Evolutionary conservation across 164 flowering plant species (phyloP).

Genomic region (Platanus orientalis): DNA sequence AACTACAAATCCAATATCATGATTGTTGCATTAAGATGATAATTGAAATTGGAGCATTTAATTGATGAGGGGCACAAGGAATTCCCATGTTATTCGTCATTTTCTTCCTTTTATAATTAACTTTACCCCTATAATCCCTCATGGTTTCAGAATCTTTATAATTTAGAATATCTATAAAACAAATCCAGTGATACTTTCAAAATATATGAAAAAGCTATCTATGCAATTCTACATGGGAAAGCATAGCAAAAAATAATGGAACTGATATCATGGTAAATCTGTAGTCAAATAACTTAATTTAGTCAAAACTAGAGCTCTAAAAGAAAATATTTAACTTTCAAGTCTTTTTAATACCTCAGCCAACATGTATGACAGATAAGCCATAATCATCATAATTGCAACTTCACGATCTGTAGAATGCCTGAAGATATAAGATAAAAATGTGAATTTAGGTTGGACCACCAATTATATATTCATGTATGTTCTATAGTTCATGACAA

Average conservation of each 20-base stretch:
- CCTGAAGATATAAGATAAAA: constrained; percentile 24
- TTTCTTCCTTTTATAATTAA: too few relatives aligned
- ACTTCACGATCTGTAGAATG: constrained; percentile 70
- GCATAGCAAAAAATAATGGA: not conserved
- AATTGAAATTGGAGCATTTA: not conserved
- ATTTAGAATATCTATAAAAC: not conserved
- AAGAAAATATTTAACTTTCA: not conserved
- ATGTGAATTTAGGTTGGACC: too few relatives aligned
- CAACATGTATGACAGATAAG: constrained; percentile 58
- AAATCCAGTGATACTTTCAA: not conserved
- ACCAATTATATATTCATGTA: too few relatives aligned
- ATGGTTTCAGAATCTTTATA: not conserved
- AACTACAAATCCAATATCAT: not conserved
- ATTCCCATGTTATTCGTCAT: not conserved
- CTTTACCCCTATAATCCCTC: not conserved
- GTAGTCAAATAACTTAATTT: not conserved
- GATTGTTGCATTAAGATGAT: not conserved
- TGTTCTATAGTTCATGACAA: too few relatives aligned
- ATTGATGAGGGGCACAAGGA: not conserved
- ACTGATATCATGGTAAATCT: not conserved
- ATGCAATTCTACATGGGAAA: too few relatives aligned
- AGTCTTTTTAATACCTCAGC: constrained; percentile 44
- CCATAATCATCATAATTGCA: constrained; percentile 62
- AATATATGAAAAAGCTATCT: not conserved
- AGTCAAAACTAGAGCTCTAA: not conserved